Conservation (phyloP, 2,329 filamentous ascomycete species). For the Sclerotinia glacialis region DNA sequence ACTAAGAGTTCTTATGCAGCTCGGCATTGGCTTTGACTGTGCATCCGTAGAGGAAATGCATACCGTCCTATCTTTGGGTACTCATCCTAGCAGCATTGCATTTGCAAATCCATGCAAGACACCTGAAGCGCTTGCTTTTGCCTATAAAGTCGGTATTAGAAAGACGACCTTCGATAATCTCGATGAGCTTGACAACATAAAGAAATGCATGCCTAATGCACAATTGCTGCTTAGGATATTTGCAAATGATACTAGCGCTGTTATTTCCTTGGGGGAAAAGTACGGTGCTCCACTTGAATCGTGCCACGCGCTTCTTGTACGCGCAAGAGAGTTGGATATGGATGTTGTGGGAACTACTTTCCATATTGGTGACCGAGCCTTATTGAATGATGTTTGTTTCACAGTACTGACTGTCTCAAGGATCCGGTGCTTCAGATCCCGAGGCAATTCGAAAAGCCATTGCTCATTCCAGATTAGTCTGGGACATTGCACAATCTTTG, state of each 20-base stretch:
- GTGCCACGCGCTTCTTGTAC: neutral
- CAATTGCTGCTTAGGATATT: slow-evolving; percentile 3
- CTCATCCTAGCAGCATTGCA: neutral
- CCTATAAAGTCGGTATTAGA: neutral
- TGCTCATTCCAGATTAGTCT: neutral
- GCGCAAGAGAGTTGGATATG: neutral
- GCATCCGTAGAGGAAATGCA: slow-evolving; percentile 1
- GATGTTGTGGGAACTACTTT: slow-evolving; percentile 3
- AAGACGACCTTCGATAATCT: neutral
- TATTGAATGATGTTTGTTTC: no score
- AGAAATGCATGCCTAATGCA: slow-evolving; percentile 1
- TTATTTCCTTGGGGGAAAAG: neutral
- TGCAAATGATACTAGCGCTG: slow-evolving; percentile 1
- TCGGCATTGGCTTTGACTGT: neutral
- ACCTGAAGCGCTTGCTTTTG: neutral
- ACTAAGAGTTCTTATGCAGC: neutral
- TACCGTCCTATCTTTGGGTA: neutral
- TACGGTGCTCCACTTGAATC: slow-evolving; percentile 3
- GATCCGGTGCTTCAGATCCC: neutral
- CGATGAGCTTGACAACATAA: slow-evolving; percentile 5
- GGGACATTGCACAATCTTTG: slow-evolving; percentile 3
- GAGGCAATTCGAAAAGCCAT: neutral
- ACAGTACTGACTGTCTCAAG: neutral
- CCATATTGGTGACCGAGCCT: slow-evolving; percentile 2
- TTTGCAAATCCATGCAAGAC: slow-evolving; percentile 10